These are phyloP conservation scores for Toxoplasma gondii DNA, from an alignment of 169 alveolate species.

Conservation along the genomic window DNA sequence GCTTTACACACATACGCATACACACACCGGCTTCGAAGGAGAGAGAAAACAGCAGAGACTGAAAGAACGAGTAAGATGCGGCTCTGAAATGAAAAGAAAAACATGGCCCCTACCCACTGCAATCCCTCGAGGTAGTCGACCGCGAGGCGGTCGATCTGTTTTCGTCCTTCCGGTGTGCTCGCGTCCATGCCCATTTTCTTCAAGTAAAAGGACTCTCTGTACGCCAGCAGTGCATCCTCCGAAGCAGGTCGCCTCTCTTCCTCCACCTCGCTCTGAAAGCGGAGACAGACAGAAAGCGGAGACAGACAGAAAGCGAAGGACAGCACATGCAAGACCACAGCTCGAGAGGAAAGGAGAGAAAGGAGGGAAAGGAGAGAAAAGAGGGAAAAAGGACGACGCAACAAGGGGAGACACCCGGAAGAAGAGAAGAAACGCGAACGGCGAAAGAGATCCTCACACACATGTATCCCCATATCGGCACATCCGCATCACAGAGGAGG, in stretches of 20 bases:
- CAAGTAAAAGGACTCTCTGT: constrained; percentile 46
- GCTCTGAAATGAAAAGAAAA: neutral
- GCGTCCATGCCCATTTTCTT: constrained; percentile 61
- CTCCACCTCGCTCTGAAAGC: neutral
- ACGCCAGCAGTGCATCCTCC: neutral
- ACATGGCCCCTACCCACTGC: constrained; percentile 85
- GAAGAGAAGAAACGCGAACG: neutral
- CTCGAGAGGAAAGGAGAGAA: neutral
- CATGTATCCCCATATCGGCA: too few species aligned
- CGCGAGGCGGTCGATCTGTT: constrained; percentile 74
- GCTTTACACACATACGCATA: too few species aligned
- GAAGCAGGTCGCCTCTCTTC: neutral
- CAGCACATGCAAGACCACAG: neutral
- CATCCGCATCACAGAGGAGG: too few species aligned
- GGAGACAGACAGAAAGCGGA: constrained; percentile 15
- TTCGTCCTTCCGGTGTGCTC: constrained; percentile 48
- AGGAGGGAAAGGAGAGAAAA: neutral
- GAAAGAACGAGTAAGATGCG: neutral
- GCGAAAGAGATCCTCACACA: neutral
- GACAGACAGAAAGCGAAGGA: neutral
- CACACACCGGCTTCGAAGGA: neutral
- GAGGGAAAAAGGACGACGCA: neutral
- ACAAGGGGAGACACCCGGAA: neutral
- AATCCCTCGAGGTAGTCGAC: constrained; percentile 91
- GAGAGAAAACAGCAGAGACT: neutral